phyloP scores from a whole-genome alignment of 106 monocot genomes.

The Ottelia alismoides region DNA sequence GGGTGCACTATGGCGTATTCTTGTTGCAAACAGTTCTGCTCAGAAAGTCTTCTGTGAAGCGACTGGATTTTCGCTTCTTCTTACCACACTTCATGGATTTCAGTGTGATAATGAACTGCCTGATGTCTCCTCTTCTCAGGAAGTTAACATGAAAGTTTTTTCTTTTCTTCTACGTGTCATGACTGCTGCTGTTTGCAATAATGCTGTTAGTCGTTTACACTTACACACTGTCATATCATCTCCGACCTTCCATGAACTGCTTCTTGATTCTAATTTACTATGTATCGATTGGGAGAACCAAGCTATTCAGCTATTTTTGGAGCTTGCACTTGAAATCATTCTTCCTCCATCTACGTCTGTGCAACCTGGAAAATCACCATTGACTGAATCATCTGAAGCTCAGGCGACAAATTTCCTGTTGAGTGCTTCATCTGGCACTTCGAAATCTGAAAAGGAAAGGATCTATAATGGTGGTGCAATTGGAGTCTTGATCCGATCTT shows the following conservation, averaged over 20 bases:
- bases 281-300: constrained; percentile 84
- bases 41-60: constrained; percentile 93
- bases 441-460: constrained; percentile 39
- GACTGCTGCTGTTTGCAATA: constrained; percentile 79
- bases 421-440: constrained; percentile 21
- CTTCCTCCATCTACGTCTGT: constrained; percentile 55
- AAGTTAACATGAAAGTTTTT: constrained; percentile 50
- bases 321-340: constrained; percentile 88
- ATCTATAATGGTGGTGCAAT: constrained; percentile 88
- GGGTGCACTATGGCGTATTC: constrained; percentile 82
- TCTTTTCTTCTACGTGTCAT: constrained; percentile 75
- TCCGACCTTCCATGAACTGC: constrained; percentile 82
- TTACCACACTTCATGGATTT: constrained; percentile 83
- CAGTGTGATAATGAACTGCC: constrained; percentile 35
- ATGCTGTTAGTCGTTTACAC: constrained; percentile 65
- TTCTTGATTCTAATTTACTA: constrained; percentile 80
- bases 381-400: constrained; percentile 30
- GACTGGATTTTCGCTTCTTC: constrained; percentile 91
- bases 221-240: constrained; percentile 77
- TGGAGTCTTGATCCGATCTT: constrained; percentile 69
- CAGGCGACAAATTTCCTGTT: constrained; percentile 35
- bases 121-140: constrained; percentile 25
- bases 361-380: constrained; percentile 21
- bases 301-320: constrained; percentile 76
- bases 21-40: constrained; percentile 69